These are phyloP conservation scores for Scenedesmus sp. DNA, from an alignment of 163 green algal species.

Conservation along the genomic window DNA sequence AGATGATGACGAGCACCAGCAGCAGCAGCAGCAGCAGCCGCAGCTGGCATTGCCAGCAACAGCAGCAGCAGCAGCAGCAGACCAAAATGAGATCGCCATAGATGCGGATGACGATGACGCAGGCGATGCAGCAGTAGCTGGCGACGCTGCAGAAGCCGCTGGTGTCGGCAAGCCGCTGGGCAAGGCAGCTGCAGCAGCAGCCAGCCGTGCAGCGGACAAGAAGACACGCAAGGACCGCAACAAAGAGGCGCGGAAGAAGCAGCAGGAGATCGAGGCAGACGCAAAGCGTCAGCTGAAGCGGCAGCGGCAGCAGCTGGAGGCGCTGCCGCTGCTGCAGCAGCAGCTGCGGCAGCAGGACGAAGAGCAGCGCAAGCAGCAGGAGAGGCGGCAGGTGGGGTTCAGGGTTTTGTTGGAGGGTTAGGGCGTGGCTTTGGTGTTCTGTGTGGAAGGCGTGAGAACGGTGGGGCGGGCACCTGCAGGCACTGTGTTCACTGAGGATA, in stretches of 20 bases:
- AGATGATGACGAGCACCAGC: conserved; percentile 47
- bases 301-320: conserved; percentile 65
- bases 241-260: conserved; percentile 60
- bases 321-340: conserved; percentile 52
- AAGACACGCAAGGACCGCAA: conserved; percentile 71
- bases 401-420: not conserved
- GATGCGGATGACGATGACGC: conserved; percentile 48
- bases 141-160: not conserved
- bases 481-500: too few species aligned
- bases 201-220: not conserved
- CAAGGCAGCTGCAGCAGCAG: conserved; percentile 3
- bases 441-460: too few species aligned
- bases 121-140: conserved; percentile 13
- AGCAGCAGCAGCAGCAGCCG: conserved; percentile 35
- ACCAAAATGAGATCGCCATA: conserved; percentile 51
- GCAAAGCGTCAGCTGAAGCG: conserved; percentile 56
- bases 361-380: not conserved
- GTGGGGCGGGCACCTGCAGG: too few species aligned
- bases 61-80: conserved; percentile 1
- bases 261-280: conserved; percentile 50
- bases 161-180: not conserved
- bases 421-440: not conserved
- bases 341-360: conserved; percentile 55
- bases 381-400: conserved; percentile 37
- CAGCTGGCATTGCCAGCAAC: not conserved